Conservation (phyloP, 805 yeast genomes). For the Candida xiaguanensis region DNA sequence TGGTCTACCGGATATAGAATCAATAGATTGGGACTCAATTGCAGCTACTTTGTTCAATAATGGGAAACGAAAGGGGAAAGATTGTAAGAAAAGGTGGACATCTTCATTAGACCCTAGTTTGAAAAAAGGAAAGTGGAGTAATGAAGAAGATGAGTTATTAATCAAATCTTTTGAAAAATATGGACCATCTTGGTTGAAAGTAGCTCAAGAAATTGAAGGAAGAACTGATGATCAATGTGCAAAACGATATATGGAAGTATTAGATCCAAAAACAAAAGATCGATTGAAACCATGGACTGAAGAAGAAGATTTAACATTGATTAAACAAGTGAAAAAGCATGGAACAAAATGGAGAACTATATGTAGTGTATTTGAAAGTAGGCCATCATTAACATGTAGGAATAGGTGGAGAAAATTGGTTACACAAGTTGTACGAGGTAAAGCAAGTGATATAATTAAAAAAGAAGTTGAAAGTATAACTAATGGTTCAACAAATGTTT, state of each 20-base stretch:
- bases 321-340: slow-evolving; percentile 61
- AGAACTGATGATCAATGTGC: slow-evolving; percentile 96
- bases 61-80: slow-evolving; percentile 63
- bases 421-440: slow-evolving; percentile 67
- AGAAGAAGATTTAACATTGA: slow-evolving; percentile 70
- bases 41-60: slow-evolving; percentile 39
- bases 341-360: slow-evolving; percentile 92
- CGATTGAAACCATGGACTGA: slow-evolving; percentile 75
- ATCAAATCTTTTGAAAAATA: slow-evolving; percentile 58
- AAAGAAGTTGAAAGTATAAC: slow-evolving; percentile 56
- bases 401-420: slow-evolving; percentile 89
- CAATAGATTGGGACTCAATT: slow-evolving; percentile 61
- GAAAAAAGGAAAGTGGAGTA: slow-evolving; percentile 83
- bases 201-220: slow-evolving; percentile 71
- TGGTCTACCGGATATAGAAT: slow-evolving; percentile 27
- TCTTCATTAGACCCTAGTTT: slow-evolving; percentile 80
- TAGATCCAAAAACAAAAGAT: slow-evolving; percentile 77
- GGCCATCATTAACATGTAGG: slow-evolving; percentile 88
- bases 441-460: slow-evolving; percentile 53
- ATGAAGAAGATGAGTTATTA: slow-evolving; percentile 68
- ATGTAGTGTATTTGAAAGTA: slow-evolving; percentile 62
- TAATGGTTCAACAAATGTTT: slow-evolving; percentile 11
- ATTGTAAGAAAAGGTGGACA: slow-evolving; percentile 84
- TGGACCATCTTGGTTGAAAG: slow-evolving; percentile 86
- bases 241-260: slow-evolving; percentile 81